These are phyloP conservation scores for Poa pratensis DNA, from an alignment of 176 grass and related monocot species.

Conservation along the genomic window DNA sequence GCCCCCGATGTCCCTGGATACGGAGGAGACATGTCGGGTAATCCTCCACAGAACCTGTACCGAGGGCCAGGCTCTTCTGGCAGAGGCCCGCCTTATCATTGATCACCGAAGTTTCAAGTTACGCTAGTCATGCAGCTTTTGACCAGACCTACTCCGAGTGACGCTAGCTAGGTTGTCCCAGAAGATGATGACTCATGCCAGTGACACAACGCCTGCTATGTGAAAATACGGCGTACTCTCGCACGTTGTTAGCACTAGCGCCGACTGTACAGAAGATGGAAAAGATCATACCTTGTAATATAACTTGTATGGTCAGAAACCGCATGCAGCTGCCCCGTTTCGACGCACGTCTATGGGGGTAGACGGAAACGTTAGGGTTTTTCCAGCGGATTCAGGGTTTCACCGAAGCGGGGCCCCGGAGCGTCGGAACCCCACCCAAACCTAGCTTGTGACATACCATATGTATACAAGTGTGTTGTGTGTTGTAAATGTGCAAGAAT, in stretches of 20 bases:
- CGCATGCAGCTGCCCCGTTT: no score
- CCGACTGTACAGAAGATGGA: constrained; percentile 23
- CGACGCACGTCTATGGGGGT: no score
- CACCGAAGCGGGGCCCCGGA: no score
- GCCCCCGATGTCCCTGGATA: neutral
- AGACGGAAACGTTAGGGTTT: no score
- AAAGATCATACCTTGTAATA: neutral
- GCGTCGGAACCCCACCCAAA: no score
- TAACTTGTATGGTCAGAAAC: neutral
- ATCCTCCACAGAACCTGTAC: constrained; percentile 27
- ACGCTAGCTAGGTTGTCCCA: neutral
- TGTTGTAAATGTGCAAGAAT: no score
- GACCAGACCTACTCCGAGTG: neutral
- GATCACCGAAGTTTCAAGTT: constrained; percentile 14
- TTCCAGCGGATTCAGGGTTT: no score
- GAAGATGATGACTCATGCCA: neutral
- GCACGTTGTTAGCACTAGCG: neutral
- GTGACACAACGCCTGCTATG: neutral
- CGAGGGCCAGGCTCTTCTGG: constrained; percentile 24
- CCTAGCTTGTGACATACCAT: no score
- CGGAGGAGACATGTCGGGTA: constrained; percentile 6
- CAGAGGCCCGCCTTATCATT: constrained; percentile 18
- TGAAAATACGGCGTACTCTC: neutral
- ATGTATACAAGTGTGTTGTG: no score
- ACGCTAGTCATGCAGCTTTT: neutral